Evolutionary conservation across 192 early-diverging fungal species (phyloP).

Genomic region (Entomortierella beljakovae): DNA sequence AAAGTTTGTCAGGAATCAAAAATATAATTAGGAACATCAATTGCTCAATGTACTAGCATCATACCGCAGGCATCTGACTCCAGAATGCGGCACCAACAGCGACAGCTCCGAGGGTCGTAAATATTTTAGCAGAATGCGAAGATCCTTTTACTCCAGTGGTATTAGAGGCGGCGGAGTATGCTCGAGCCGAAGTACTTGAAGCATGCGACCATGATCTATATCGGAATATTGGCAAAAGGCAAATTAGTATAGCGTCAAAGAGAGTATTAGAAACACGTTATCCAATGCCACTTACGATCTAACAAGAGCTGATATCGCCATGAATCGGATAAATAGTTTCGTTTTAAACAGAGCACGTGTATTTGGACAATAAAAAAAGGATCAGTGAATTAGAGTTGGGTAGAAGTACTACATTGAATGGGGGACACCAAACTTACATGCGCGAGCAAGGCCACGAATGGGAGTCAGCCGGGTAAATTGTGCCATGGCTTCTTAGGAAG

Average conservation of each 20-base stretch:
- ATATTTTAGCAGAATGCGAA: conserved; percentile 1
- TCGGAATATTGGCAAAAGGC: too few species aligned
- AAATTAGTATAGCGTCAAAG: too few species aligned
- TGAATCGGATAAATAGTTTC: too few species aligned
- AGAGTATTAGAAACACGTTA: too few species aligned
- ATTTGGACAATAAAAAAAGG: too few species aligned
- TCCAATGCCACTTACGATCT: too few species aligned
- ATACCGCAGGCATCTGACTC: conserved; percentile 38
- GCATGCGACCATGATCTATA: conserved; percentile 44
- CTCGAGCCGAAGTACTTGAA: background rate
- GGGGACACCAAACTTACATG: conserved; percentile 11
- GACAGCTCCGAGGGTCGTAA: conserved; percentile 17
- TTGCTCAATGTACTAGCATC: background rate
- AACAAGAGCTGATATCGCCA: too few species aligned
- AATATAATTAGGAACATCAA: background rate
- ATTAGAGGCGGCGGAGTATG: conserved; percentile 13
- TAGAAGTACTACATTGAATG: background rate
- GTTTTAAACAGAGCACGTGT: too few species aligned
- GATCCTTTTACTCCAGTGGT: conserved; percentile 3
- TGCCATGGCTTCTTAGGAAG: conserved; percentile 16
- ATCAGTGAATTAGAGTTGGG: background rate
- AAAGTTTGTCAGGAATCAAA: background rate
- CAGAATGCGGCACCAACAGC: conserved; percentile 37
- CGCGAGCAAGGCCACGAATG: conserved; percentile 24
- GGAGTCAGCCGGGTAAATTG: conserved; percentile 35